Evolutionary conservation across 2,329 filamentous ascomycete species (phyloP).

Genomic region (Rachicladosporium sp.): DNA sequence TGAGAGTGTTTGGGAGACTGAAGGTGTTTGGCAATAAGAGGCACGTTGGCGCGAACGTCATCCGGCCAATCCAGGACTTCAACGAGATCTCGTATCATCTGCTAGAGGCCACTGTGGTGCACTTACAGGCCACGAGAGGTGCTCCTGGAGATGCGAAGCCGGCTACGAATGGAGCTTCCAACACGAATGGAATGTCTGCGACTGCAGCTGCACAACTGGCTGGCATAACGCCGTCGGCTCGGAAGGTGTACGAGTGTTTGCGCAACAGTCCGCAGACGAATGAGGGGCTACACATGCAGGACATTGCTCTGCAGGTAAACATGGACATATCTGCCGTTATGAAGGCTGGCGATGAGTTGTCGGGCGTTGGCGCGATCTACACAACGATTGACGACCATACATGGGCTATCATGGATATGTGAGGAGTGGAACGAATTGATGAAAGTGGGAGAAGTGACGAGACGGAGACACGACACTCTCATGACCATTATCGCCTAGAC

Average conservation of each 20-base stretch:
- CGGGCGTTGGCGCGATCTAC: constrained; percentile 64
- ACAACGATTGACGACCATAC: constrained; percentile 89
- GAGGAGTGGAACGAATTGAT: constrained; percentile 9
- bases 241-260: constrained; percentile 59
- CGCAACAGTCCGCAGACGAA: constrained; percentile 56
- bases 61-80: constrained; percentile 68
- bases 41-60: constrained; percentile 66
- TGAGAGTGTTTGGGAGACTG: constrained; percentile 73
- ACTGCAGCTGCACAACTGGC: constrained; percentile 19
- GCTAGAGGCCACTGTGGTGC: constrained; percentile 78
- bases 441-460: too few species aligned
- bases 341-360: constrained; percentile 69
- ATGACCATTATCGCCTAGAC: too few species aligned
- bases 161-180: constrained; percentile 24
- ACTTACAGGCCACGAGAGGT: constrained; percentile 70
- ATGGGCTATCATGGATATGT: constrained; percentile 71
- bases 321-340: constrained; percentile 60
- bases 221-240: constrained; percentile 39
- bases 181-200: constrained; percentile 8
- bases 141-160: constrained; percentile 37
- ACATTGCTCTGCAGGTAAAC: constrained; percentile 54
- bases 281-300: constrained; percentile 72
- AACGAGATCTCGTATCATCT: constrained; percentile 92
- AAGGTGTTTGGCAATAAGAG: constrained; percentile 76
- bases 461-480: too few species aligned